Evolutionary conservation across 139 green algal species (phyloP).

Genomic region (Desmodesmus armatus): DNA sequence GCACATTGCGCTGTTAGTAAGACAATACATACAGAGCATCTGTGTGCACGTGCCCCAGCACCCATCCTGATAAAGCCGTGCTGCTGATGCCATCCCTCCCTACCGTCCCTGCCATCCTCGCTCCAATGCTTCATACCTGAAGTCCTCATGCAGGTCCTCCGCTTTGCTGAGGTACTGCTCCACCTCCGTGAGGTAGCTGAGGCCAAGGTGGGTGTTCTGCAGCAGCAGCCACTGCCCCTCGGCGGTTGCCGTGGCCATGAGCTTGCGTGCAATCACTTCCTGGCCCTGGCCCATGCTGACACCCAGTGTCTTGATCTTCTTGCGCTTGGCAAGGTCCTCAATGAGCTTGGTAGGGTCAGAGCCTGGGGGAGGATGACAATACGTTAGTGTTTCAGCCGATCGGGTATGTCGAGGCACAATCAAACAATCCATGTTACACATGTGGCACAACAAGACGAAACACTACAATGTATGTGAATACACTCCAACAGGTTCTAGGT

Average conservation of each 20-base stretch:
- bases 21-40: too few species aligned
- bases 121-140: conserved; percentile 42
- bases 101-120: too few species aligned
- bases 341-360: conserved; percentile 95
- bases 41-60: too few species aligned
- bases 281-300: conserved; percentile 93
- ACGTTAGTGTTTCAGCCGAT: too few species aligned
- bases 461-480: too few species aligned
- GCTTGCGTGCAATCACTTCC: conserved; percentile 88
- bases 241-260: conserved; percentile 83
- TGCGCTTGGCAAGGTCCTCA: conserved; percentile 94
- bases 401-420: too few species aligned
- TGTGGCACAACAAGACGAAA: too few species aligned
- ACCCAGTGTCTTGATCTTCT: conserved; percentile 94
- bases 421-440: too few species aligned
- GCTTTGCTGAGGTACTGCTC: conserved; percentile 78
- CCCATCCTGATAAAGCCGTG: too few species aligned
- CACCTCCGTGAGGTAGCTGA: conserved; percentile 93
- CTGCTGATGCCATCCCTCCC: too few species aligned
- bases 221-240: conserved; percentile 97
- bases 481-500: too few species aligned
- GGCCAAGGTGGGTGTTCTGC: conserved; percentile 96
- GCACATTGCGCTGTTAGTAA: too few species aligned
- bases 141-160: conserved; percentile 48
- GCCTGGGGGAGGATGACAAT: conserved; percentile 30